phyloP scores from a whole-genome alignment of 1,284 basidiomycete species.

The Wolfiporia cocos region DNA sequence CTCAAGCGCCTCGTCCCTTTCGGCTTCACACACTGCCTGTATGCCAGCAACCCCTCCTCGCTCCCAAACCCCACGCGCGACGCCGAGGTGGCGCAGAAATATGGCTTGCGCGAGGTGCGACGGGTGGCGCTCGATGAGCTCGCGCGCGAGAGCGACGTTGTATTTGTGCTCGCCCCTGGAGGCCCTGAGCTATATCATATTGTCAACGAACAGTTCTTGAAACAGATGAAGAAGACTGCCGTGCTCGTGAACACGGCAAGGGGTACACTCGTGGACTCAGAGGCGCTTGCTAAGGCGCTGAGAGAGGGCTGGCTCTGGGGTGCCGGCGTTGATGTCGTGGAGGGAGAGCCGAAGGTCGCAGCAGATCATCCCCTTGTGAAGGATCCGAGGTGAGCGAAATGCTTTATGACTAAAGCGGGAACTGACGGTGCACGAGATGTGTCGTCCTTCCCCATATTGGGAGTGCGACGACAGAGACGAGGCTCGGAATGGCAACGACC shows the following conservation, averaged over 20 bases:
- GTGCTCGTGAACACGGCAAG: slow-evolving; percentile 79
- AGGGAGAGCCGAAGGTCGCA: slow-evolving; percentile 81
- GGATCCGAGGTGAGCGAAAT: slow-evolving; percentile 54
- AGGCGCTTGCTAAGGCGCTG: slow-evolving; percentile 81
- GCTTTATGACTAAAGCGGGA: not conserved
- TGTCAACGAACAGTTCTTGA: slow-evolving; percentile 67
- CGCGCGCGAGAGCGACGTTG: slow-evolving; percentile 69
- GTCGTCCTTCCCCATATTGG: slow-evolving; percentile 87
- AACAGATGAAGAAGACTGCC: slow-evolving; percentile 78
- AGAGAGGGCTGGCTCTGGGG: slow-evolving; percentile 78
- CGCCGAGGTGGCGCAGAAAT: slow-evolving; percentile 37
- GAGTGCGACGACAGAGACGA: slow-evolving; percentile 83
- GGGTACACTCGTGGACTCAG: slow-evolving; percentile 83
- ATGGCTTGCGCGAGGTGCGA: slow-evolving; percentile 47
- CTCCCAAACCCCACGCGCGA: slow-evolving; percentile 43
- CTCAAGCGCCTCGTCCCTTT: slow-evolving; percentile 76
- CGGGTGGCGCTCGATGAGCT: slow-evolving; percentile 63
- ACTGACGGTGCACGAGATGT: slow-evolving; percentile 41
- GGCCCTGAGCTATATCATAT: slow-evolving; percentile 69
- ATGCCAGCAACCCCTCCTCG: slow-evolving; percentile 51
- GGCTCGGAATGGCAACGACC: slow-evolving; percentile 76
- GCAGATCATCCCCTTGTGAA: slow-evolving; percentile 76
- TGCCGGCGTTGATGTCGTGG: slow-evolving; percentile 91
- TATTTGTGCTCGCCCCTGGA: slow-evolving; percentile 83
- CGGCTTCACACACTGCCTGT: slow-evolving; percentile 65